Base-by-base conservation (phyloP, 2,329 filamentous ascomycete species). In the Dichotomopilus funicola region DNA sequence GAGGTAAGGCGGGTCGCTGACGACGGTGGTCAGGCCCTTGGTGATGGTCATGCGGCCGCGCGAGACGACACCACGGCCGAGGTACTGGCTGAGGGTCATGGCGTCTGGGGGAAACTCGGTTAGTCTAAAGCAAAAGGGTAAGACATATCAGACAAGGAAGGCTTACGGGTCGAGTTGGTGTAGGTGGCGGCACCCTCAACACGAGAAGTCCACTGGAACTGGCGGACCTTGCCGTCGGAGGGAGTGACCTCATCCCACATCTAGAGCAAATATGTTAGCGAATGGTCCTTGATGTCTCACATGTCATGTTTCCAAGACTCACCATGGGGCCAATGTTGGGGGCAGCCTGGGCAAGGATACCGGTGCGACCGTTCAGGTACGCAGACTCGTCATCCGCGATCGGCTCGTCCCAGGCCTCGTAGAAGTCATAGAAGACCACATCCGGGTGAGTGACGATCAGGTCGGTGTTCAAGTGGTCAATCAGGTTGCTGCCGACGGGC, bases 261-360 rank as follows among this genome's bases (percentile, higher is more conserved):
- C 64, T 65, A 51, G 9, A 49, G 34, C 10, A 6, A 41, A 40
- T 12, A 42, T 37, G 48, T 66, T 56, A 13, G 63, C 45, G 53
- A 9, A 36, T 34, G 36, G 7, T 5, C n/a, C 11, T 5, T 4
- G 6, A 8, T 5, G 6, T 8, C 33, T 34, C 19, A 27, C 19
- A n/a, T n/a, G 38, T 41, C 10, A 44, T n/a, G 19, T 10, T 6
- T 27, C 19, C 9, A 43, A 31, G 35, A 47, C 48, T 5, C 64
- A 65, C 67, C 67, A 84, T 74, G 12, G 82, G 78, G 1, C 82
- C 81, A 56, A 87, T 83, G 66, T 86, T 84, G n/a, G 84, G 82
- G 4, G 82, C 81, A 33, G 83, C 80, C 66, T 85, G 81, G 0
- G 83, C 75, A 9, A 87, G 75, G 48, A 86, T 82, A 27, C 84